phyloP scores from a whole-genome alignment of 1,139 yeast species.

The Yamadazyma sp. region DNA sequence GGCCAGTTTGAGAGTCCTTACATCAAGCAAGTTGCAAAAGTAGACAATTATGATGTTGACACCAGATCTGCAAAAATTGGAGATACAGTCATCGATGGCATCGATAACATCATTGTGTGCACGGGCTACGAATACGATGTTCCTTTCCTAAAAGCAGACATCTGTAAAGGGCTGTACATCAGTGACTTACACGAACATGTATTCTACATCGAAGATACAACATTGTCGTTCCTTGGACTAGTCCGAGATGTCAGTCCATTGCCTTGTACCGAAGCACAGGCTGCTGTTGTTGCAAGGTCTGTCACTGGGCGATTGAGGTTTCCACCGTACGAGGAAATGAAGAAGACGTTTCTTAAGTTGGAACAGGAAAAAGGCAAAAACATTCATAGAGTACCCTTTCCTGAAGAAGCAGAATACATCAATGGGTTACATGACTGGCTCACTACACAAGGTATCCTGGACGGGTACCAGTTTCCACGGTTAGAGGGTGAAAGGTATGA shows the following conservation, averaged over 20 bases:
- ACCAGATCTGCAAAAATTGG: slow-evolving; percentile 25
- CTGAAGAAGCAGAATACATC: slow-evolving; percentile 27
- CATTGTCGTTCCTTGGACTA: slow-evolving; percentile 37
- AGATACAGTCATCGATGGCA: slow-evolving; percentile 20
- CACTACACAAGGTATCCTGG: neutral
- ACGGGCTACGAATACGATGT: slow-evolving; percentile 47
- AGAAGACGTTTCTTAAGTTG: slow-evolving; percentile 19
- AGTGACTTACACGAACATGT: slow-evolving; percentile 41
- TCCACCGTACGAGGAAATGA: slow-evolving; percentile 35
- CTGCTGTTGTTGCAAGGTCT: slow-evolving; percentile 41
- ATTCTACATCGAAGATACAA: slow-evolving; percentile 44
- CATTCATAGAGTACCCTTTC: slow-evolving; percentile 28
- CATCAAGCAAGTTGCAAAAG: slow-evolving; percentile 22
- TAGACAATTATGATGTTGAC: slow-evolving; percentile 26
- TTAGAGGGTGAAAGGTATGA: slow-evolving; percentile 10
- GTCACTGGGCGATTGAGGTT: slow-evolving; percentile 37
- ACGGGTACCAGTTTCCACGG: slow-evolving; percentile 7
- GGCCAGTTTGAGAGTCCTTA: slow-evolving; percentile 27
- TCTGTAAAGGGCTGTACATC: slow-evolving; percentile 20
- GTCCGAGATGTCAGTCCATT: slow-evolving; percentile 44
- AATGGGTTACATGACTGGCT: slow-evolving; percentile 5
- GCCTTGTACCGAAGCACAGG: slow-evolving; percentile 49
- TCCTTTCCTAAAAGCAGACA: slow-evolving; percentile 31
- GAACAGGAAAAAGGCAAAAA: slow-evolving; percentile 23
- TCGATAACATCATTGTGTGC: slow-evolving; percentile 44